Conservation (phyloP, 768 basidiomycete genomes). For the Mycena vitilis region DNA sequence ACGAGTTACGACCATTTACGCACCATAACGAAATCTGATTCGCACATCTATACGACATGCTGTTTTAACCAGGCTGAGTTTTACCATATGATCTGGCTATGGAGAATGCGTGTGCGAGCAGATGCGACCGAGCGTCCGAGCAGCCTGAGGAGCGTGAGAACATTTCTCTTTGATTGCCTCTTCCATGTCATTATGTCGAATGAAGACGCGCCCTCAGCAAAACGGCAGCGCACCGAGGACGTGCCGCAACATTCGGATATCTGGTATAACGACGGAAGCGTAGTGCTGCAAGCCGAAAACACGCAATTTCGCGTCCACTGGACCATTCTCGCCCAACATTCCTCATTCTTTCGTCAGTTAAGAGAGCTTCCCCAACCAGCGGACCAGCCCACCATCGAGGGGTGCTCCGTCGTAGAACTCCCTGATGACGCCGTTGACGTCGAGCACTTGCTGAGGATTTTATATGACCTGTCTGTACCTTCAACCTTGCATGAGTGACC, state of each 20-base stretch:
- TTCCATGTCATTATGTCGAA: neutral
- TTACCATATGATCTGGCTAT: too few species aligned
- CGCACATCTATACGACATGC: too few species aligned
- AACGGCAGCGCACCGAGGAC: constrained; percentile 16
- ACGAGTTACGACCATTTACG: too few species aligned
- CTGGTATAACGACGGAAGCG: constrained; percentile 21
- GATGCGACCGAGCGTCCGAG: too few species aligned
- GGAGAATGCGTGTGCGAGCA: too few species aligned
- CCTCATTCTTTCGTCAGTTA: constrained; percentile 20
- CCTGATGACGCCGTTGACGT: constrained; percentile 11
- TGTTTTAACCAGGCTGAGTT: too few species aligned
- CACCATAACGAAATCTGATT: too few species aligned
- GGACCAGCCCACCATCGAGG: constrained; percentile 5
- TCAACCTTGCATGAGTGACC: neutral
- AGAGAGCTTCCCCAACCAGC: constrained; percentile 14
- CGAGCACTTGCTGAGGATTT: constrained; percentile 1
- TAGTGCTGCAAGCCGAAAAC: constrained; percentile 9
- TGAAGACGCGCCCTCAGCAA: constrained; percentile 1
- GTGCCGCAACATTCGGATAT: constrained; percentile 4
- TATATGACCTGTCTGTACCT: constrained; percentile 10
- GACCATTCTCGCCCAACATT: constrained; percentile 15
- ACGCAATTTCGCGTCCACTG: constrained; percentile 18
- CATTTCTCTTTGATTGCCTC: too few species aligned
- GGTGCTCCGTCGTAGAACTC: constrained; percentile 24
- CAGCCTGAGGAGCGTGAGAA: too few species aligned